A percentile compares a stretch with the other conserved stretches of the same genome.
Conservation (phyloP, 2,329 filamentous ascomycete genomes). For the Aspergillus costaricaensis region DNA sequence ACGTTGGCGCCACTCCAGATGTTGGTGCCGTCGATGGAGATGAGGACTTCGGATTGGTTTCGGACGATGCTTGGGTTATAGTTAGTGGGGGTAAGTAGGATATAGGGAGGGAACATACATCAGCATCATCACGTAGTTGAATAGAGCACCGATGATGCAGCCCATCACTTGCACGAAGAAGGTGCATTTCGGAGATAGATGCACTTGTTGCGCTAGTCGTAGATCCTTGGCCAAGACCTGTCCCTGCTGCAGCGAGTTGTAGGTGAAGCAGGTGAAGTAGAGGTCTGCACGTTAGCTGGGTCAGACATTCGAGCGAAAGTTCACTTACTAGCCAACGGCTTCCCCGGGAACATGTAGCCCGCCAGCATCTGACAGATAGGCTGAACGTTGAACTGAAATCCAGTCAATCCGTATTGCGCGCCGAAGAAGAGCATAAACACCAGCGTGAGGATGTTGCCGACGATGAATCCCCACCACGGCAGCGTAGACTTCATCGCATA, state of each 20-base stretch:
- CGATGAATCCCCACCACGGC: constrained; percentile 7
- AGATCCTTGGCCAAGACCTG: constrained; percentile 4
- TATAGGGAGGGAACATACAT: not conserved
- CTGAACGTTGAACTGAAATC: constrained; percentile 8
- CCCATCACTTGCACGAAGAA: constrained; percentile 2
- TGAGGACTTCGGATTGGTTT: constrained; percentile 1
- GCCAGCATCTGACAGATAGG: constrained; percentile 9
- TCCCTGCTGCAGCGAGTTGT: constrained; percentile 5
- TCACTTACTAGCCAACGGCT: constrained; percentile 4
- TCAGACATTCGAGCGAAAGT: not conserved
- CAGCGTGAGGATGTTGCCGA: constrained; percentile 2
- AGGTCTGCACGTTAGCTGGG: not conserved
- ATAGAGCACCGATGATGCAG: constrained; percentile 1
- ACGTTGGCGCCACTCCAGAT: constrained; percentile 7
- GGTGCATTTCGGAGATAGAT: constrained; percentile 2
- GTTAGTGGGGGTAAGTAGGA: not conserved
- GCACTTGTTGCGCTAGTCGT: constrained; percentile 5
- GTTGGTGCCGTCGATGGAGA: constrained; percentile 6
- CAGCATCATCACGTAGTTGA: constrained; percentile 9
- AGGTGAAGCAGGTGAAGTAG: constrained; percentile 10
- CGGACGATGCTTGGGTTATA: not conserved
- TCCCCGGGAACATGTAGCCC: constrained; percentile 6
- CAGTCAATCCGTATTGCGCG: constrained; percentile 1
- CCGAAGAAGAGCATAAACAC: constrained; percentile 9
- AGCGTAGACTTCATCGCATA: constrained; percentile 10